Percentiles rank a stretch among this genome's conserved stretches.
Evolutionary conservation across 179 eudicot genomes (phyloP).

Genomic region (Silene noctiflora): DNA sequence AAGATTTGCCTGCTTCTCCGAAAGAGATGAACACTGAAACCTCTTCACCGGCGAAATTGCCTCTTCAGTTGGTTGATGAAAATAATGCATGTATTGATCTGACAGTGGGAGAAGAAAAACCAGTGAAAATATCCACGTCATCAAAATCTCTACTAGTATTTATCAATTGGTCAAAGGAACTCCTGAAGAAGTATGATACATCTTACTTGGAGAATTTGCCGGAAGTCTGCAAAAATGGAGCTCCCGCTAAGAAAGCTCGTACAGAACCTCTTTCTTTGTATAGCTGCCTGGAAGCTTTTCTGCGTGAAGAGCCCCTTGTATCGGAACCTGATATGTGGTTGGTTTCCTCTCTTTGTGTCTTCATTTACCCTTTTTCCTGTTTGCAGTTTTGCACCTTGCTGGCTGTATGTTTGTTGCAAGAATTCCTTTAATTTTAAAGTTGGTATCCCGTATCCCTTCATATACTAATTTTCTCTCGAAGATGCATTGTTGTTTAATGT

Average conservation of each 20-base stretch:
- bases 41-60: conserved; percentile 46
- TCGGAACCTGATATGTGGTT: conserved; percentile 98
- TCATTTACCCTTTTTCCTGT: neutral
- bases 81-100: conserved; percentile 77
- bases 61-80: conserved; percentile 83
- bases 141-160: conserved; percentile 65
- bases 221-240: conserved; percentile 70
- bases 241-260: conserved; percentile 76
- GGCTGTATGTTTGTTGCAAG: neutral
- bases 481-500: neutral
- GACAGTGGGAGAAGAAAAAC: conserved; percentile 72
- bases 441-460: neutral
- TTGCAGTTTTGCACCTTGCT: neutral
- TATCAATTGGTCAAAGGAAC: conserved; percentile 87
- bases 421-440: neutral
- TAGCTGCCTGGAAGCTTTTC: conserved; percentile 89
- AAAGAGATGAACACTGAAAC: conserved; percentile 37
- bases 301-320: conserved; percentile 96
- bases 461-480: neutral
- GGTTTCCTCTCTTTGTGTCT: conserved; percentile 29
- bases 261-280: conserved; percentile 87
- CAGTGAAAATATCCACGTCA: conserved; percentile 59
- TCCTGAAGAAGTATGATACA: conserved; percentile 65
- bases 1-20: conserved; percentile 30
- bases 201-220: conserved; percentile 77